phyloP scores from a whole-genome alignment of 1,284 basidiomycete genomes.

The Tilletia indica region DNA sequence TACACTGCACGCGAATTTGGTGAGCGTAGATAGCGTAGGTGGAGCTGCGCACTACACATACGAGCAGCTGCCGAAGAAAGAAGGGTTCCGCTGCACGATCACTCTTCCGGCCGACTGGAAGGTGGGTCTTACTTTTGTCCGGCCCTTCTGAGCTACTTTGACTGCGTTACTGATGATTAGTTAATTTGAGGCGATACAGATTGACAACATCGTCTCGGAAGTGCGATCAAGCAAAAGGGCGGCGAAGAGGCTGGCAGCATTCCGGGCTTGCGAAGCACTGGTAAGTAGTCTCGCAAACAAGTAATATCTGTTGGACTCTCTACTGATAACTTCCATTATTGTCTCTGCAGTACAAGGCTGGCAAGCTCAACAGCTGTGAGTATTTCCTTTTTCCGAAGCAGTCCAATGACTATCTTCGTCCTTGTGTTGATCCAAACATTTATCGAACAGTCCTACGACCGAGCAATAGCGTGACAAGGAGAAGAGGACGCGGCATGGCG shows the following conservation, averaged over 20 bases:
- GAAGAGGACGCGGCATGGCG: not conserved
- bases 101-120: not conserved
- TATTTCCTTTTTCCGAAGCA: not conserved
- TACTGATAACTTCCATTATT: not conserved
- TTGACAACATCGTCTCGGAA: not conserved
- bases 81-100: conserved; percentile 13
- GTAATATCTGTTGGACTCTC: not conserved
- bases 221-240: not conserved
- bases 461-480: not conserved
- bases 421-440: no score
- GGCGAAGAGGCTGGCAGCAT: conserved; percentile 7
- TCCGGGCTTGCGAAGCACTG: conserved; percentile 1
- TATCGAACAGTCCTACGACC: no score
- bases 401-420: not conserved
- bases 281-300: not conserved
- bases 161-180: no score
- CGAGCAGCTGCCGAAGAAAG: not conserved
- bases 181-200: not conserved
- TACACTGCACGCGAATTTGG: not conserved
- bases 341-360: conserved; percentile 10
- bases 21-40: not conserved
- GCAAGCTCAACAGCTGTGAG: not conserved
- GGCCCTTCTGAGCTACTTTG: no score
- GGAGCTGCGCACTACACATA: not conserved
- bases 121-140: not conserved